Conservation (phyloP, 768 basidiomycete species). For the Tubosaeta brunneosetosa region DNA sequence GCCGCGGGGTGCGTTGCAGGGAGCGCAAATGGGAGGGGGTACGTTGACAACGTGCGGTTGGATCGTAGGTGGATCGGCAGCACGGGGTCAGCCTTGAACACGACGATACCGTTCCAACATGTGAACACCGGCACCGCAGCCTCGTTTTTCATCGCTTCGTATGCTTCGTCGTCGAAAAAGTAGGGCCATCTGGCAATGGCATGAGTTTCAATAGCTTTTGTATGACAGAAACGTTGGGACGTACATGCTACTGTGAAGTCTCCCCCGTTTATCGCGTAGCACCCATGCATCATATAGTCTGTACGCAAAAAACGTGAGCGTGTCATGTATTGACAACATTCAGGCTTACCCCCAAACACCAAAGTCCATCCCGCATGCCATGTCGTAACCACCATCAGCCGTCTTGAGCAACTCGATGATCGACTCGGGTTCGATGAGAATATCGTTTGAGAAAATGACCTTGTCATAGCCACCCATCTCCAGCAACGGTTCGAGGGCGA, state of each 20-base stretch:
- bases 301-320: background rate
- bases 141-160: constrained; percentile 33
- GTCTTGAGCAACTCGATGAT: constrained; percentile 38
- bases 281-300: constrained; percentile 24
- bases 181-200: constrained; percentile 33
- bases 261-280: constrained; percentile 17
- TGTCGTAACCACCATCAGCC: constrained; percentile 36
- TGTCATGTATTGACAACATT: constrained; percentile 4
- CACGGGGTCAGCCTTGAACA: constrained; percentile 38
- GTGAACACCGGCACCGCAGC: constrained; percentile 41
- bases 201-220: background rate
- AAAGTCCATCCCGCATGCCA: constrained; percentile 42
- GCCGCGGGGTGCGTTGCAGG: constrained; percentile 14
- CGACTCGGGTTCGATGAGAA: constrained; percentile 37
- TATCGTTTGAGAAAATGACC: constrained; percentile 41
- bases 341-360: constrained; percentile 27
- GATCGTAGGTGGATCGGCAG: constrained; percentile 37
- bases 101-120: constrained; percentile 45
- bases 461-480: constrained; percentile 33
- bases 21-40: constrained; percentile 22
- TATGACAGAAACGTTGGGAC: background rate
- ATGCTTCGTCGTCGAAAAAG: constrained; percentile 36
- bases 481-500: constrained; percentile 38
- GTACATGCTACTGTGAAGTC: constrained; percentile 14
- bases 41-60: constrained; percentile 33